phyloP scores from a whole-genome alignment of 2,329 filamentous ascomycete species.

The Chaetomium strumarium region DNA sequence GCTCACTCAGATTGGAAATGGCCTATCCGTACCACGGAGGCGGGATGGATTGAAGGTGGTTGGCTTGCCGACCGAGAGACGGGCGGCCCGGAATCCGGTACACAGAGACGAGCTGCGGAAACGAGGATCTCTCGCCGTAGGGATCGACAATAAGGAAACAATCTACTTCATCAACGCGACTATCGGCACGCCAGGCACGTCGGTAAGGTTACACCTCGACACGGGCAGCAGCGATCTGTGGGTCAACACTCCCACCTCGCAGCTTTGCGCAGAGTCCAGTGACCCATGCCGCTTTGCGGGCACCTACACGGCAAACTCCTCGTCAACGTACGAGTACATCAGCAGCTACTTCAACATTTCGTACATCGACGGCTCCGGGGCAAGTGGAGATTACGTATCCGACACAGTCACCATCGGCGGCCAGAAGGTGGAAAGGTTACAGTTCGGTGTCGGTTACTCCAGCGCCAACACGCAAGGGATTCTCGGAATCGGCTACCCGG shows the following conservation, averaged over 20 bases:
- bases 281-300: slow-evolving; percentile 56
- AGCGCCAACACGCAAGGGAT: slow-evolving; percentile 63
- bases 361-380: slow-evolving; percentile 76
- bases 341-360: slow-evolving; percentile 78
- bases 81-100: slow-evolving; percentile 36
- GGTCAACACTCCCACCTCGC: slow-evolving; percentile 61
- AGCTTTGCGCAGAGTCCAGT: slow-evolving; percentile 46
- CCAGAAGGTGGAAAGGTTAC: slow-evolving; percentile 48
- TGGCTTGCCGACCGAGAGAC: slow-evolving; percentile 39
- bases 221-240: slow-evolving; percentile 66
- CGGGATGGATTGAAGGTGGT: slow-evolving; percentile 40
- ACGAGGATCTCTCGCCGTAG: slow-evolving; percentile 38
- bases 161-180: slow-evolving; percentile 60
- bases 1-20: slow-evolving; percentile 25
- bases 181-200: slow-evolving; percentile 56
- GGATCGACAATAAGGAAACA: slow-evolving; percentile 54
- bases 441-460: slow-evolving; percentile 68
- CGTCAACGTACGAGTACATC: slow-evolving; percentile 70
- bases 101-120: slow-evolving; percentile 42
- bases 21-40: slow-evolving; percentile 28
- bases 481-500: slow-evolving; percentile 74
- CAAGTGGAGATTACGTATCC: slow-evolving; percentile 71
- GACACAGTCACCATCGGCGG: slow-evolving; percentile 62
- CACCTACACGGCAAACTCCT: slow-evolving; percentile 63
- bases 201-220: slow-evolving; percentile 55